Conservation (phyloP, 192 early-diverging fungal species). For the Backusella macrospora region DNA sequence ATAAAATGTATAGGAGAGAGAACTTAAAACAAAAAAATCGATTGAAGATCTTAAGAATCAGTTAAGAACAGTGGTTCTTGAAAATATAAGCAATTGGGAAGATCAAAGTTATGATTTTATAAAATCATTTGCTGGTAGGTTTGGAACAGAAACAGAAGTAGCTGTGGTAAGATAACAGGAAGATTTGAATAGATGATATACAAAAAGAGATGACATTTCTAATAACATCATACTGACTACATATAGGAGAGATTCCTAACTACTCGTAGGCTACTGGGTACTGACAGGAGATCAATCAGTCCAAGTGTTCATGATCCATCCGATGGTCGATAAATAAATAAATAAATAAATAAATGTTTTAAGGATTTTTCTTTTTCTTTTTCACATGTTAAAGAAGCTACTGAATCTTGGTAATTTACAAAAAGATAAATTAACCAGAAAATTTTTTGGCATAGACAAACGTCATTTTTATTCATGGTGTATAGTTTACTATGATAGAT, state of each 20-base stretch:
- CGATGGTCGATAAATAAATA: neutral
- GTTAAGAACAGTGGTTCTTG: slow-evolving; percentile 67
- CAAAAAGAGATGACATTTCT: too few species aligned
- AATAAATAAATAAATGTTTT: too few species aligned
- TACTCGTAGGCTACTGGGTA: slow-evolving; percentile 3
- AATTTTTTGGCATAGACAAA: too few species aligned
- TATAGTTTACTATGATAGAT: too few species aligned
- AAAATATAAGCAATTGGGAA: slow-evolving; percentile 72
- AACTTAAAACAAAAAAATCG: slow-evolving; percentile 73
- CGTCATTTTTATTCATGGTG: too few species aligned
- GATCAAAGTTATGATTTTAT: slow-evolving; percentile 74
- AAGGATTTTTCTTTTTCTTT: too few species aligned
- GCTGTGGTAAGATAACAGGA: slow-evolving; percentile 1
- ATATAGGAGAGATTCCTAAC: slow-evolving; percentile 19
- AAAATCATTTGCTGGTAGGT: slow-evolving; percentile 65
- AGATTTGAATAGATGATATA: neutral
- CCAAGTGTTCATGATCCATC: neutral
- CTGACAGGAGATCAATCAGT: neutral
- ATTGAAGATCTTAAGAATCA: slow-evolving; percentile 68
- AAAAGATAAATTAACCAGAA: too few species aligned
- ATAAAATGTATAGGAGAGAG: slow-evolving; percentile 54
- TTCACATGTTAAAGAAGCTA: too few species aligned
- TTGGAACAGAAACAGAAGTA: slow-evolving; percentile 63
- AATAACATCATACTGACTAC: neutral
- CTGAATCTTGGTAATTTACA: too few species aligned